phyloP scores from a whole-genome alignment of 768 basidiomycete genomes.

The Lactifluus hygrophoroides region DNA sequence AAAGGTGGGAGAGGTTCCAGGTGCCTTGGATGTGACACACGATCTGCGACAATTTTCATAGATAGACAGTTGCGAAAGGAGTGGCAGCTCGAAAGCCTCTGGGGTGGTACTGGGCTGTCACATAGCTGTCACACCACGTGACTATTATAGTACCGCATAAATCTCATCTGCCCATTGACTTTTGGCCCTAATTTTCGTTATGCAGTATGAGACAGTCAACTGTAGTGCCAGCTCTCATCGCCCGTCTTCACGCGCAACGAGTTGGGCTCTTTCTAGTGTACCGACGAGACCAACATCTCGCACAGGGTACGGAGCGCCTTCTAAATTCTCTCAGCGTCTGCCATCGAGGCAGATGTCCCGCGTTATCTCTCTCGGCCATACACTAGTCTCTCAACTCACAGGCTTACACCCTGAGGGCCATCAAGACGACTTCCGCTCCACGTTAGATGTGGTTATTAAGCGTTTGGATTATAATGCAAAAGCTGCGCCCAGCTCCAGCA shows the following conservation, averaged over 20 bases:
- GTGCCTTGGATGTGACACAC: no score
- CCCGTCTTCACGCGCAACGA: slow-evolving; percentile 36
- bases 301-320: slow-evolving; percentile 24
- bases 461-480: slow-evolving; percentile 51
- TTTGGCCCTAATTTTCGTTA: no score
- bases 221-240: slow-evolving; percentile 40
- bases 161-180: no score
- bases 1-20: no score
- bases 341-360: slow-evolving; percentile 43
- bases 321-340: slow-evolving; percentile 39
- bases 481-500: slow-evolving; percentile 48
- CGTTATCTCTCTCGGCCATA: slow-evolving; percentile 45
- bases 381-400: slow-evolving; percentile 46
- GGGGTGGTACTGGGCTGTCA: no score
- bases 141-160: no score
- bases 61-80: no score
- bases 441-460: slow-evolving; percentile 50
- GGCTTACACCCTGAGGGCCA: slow-evolving; percentile 38
- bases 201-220: no score
- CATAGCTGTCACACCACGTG: no score
- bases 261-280: slow-evolving; percentile 29
- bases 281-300: slow-evolving; percentile 27
- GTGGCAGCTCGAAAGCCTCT: no score
- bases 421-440: slow-evolving; percentile 38
- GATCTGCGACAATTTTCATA: no score